A percentile compares a stretch with the other conserved stretches of the same genome.
These are phyloP conservation scores for Paramecium biaurelia DNA, from an alignment of 73 alveolate species.

Conservation along the genomic window DNA sequence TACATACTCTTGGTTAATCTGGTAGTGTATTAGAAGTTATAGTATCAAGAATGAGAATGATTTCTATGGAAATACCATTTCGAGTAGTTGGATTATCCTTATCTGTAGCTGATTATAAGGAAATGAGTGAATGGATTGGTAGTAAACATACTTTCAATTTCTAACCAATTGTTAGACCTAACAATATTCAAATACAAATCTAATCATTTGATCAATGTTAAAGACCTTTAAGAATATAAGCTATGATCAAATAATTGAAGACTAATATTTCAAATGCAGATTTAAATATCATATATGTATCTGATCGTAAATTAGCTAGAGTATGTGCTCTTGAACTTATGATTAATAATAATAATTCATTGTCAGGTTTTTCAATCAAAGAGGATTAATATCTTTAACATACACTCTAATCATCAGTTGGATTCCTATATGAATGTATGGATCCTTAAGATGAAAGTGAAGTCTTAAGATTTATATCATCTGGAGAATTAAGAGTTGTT, in stretches of 20 bases:
- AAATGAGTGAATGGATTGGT: conserved; percentile 86
- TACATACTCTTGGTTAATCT: conserved; percentile 79
- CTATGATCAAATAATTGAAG: background rate
- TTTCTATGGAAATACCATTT: conserved; percentile 73
- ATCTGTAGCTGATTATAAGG: conserved; percentile 89
- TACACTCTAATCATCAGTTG: conserved; percentile 77
- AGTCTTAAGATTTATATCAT: conserved; percentile 72
- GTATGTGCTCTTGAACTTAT: conserved; percentile 63
- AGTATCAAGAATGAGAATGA: conserved; percentile 87
- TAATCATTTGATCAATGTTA: conserved; percentile 79
- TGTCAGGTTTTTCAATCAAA: background rate
- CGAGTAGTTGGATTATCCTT: conserved; percentile 86
- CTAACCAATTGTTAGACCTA: conserved; percentile 82
- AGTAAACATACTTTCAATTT: conserved; percentile 78
- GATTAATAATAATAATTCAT: background rate
- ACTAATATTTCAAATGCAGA: background rate
- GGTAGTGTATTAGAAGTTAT: conserved; percentile 78
- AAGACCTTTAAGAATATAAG: conserved; percentile 70
- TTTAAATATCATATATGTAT: conserved; percentile 72
- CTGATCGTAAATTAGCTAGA: conserved; percentile 82
- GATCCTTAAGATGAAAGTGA: conserved; percentile 72
- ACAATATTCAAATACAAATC: conserved; percentile 78
- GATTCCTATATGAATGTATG: conserved; percentile 79
- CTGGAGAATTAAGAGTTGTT: background rate
- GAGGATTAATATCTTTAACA: conserved; percentile 69